Percentiles rank a stretch among this genome's conserved stretches.
These are phyloP conservation scores for Garcia nutans DNA, from an alignment of 345 rosid genomes.

Conservation along the genomic window DNA sequence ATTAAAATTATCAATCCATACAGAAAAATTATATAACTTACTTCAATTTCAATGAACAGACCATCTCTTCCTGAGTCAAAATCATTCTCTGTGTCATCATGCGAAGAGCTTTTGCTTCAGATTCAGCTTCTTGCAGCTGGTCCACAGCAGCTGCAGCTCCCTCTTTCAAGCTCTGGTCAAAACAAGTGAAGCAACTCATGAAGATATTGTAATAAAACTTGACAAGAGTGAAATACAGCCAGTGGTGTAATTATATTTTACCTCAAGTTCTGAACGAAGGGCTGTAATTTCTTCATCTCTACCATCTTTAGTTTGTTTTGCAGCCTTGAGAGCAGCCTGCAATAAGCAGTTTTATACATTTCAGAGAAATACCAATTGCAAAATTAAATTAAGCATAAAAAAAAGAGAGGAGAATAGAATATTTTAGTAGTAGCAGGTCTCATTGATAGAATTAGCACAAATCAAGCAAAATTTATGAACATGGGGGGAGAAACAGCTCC, in stretches of 20 bases:
- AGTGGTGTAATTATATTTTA: constrained; percentile 34
- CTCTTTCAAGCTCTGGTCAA: constrained; percentile 66
- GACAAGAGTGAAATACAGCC: constrained; percentile 19
- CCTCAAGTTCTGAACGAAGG: constrained; percentile 82
- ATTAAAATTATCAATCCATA: constrained; percentile 1
- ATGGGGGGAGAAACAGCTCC: constrained; percentile 7
- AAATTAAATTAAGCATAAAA: not conserved
- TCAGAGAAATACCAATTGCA: not conserved
- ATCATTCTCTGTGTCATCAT: constrained; percentile 94
- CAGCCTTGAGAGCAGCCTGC: constrained; percentile 93
- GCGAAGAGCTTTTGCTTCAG: constrained; percentile 80
- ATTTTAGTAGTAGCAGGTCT: not conserved
- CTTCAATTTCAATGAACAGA: constrained; percentile 32
- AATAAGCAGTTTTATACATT: constrained; percentile 21
- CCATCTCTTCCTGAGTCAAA: constrained; percentile 92
- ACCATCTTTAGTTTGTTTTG: constrained; percentile 67
- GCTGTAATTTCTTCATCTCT: constrained; percentile 71
- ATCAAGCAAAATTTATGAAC: constrained; percentile 1
- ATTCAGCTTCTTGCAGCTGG: constrained; percentile 79
- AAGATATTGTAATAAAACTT: constrained; percentile 22
- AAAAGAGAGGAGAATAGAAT: not conserved
- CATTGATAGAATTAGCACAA: not conserved
- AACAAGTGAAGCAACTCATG: constrained; percentile 15
- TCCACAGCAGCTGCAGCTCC: constrained; percentile 60
- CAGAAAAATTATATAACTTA: constrained; percentile 14